These are phyloP conservation scores for Setomelanomma holmii DNA, from an alignment of 2,329 filamentous ascomycete species.

Conservation along the genomic window DNA sequence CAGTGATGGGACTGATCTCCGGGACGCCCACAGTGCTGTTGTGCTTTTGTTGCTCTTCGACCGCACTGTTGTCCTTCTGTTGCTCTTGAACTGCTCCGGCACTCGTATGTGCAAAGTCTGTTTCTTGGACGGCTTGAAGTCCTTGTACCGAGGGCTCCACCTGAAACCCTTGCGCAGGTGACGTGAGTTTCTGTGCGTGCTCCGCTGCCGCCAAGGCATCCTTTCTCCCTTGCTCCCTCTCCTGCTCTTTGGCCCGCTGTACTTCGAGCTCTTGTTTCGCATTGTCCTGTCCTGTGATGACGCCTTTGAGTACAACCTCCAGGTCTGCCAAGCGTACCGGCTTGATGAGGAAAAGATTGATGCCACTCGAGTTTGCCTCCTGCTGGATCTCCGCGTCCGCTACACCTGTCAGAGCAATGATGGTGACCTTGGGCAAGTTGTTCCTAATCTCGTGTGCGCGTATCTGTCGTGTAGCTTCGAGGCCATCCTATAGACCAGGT, in stretches of 20 bases:
- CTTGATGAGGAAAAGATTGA: conserved; percentile 64
- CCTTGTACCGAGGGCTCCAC: neutral
- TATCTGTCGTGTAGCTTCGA: conserved; percentile 49
- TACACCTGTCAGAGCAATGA: conserved; percentile 62
- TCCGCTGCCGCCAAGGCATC: neutral
- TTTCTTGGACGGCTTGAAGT: neutral
- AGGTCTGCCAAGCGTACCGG: conserved; percentile 56
- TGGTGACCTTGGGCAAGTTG: conserved; percentile 50
- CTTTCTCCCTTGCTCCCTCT: conserved; percentile 1
- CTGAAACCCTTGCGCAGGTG: neutral
- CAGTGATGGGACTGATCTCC: neutral
- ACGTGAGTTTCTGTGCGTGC: neutral
- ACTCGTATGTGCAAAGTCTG: neutral
- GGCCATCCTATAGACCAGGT: conserved; percentile 38
- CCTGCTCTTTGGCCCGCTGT: conserved; percentile 7
- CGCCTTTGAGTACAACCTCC: conserved; percentile 49
- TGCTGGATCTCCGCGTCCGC: conserved; percentile 58
- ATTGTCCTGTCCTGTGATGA: conserved; percentile 38
- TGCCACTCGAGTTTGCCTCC: conserved; percentile 60
- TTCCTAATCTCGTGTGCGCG: conserved; percentile 57
- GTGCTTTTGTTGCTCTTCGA: neutral
- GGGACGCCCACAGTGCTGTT: neutral
- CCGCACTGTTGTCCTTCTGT: neutral
- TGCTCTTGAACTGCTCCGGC: neutral
- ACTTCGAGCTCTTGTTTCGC: conserved; percentile 25